Evolutionary conservation across 345 rosid genomes (phyloP), one percentile per base, ranked within the genome.

Genomic region (Eucalyptus tenuipes): DNA sequence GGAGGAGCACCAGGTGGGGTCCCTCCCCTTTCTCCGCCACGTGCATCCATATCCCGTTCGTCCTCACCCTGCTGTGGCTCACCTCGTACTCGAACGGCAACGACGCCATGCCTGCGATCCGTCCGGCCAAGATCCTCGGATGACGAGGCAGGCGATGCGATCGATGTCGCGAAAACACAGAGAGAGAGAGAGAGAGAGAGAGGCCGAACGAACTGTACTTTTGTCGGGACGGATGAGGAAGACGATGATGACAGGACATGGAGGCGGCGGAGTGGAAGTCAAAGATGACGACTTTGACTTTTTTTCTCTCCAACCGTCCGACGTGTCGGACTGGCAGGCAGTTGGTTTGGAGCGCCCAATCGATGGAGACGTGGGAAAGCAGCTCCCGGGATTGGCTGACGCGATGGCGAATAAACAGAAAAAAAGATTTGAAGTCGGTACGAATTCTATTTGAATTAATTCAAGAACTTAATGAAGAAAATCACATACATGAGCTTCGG

Each of bases 1-100:
- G 89, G 53, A 96, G 93, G 71, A 96, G 94, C 47, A 97, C 90
- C 24, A 93, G 80, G 2, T 95, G 96, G 64, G 94, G 93, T 68
- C 89, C 86, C 29, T 29, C 29, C 47, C 96, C 95, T 25, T 92
- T 94, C 87, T 94, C 97, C 3, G 98, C 95, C 2, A 95, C 92
- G 93, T 96, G 98, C 93, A 97, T 92, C 85, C 91, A 93, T 52
- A 96, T 94, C 86, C 96, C 98, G 85, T 97, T 96, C 89, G 87
- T 90, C 89, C 91, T 91, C 64, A 95, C 91, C 89, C 89, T 90
- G 86, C 87, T 85, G 91, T 94, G 94, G 57, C 71, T 91, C 75
- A 94, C 90, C 49, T 87, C 92, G 64, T 64, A 37, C 88, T 85
- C 48, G 50, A 89, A 85, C 85, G 86, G 50, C 84, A 31, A 13